Evolutionary conservation across 2,329 filamentous ascomycete species (phyloP), one percentile per base, ranked within the genome.

Genomic region (Calonectria pteridis): DNA sequence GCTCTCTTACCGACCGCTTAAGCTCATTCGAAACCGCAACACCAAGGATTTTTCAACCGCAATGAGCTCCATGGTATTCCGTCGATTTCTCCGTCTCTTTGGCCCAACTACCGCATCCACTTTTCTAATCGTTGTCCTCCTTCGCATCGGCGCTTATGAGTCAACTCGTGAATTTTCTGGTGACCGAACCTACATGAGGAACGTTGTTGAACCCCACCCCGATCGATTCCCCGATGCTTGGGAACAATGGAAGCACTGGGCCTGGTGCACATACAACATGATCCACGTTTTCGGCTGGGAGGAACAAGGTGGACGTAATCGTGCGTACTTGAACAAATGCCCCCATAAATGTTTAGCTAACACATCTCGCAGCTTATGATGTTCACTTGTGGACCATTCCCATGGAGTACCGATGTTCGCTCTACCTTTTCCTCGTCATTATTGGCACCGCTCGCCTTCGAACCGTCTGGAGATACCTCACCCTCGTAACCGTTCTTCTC

Each of bases 381-480:
- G 86, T 89, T 31, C 91, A 92, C 74, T 82, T 92, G 29, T 92
- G 91, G 91, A 92, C 91, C 6, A 92, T 92, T 53, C 90, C 91
- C 3, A 87, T 91, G 59, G 91, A 92, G 80, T 91, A 90, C 78
- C 86, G 88, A 73, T 89, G 88, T 80, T 91, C 89, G 3, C 87
- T 92, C 80, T 85, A 89, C 72, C 85, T 92, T 13, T 92, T 92
- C 80, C 82, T 91, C 10, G 84, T 86, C 16, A 81, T 91, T 28
- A 73, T 91, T 5, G 90, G 86, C 26, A 86, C 88, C 13, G 88
- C 88, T 7, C 84, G 88, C 31, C 79, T 91, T 37, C 85, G 85
- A 46, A 85, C 83, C 14, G 71, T 72, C 28, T 77, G 86, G 55
- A 85, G 91, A 26, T 83, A 88, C 35, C 73, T 85, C 28, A 83